phyloP scores from a whole-genome alignment of 2,329 filamentous ascomycete genomes.

The Colletotrichum acutatum region DNA sequence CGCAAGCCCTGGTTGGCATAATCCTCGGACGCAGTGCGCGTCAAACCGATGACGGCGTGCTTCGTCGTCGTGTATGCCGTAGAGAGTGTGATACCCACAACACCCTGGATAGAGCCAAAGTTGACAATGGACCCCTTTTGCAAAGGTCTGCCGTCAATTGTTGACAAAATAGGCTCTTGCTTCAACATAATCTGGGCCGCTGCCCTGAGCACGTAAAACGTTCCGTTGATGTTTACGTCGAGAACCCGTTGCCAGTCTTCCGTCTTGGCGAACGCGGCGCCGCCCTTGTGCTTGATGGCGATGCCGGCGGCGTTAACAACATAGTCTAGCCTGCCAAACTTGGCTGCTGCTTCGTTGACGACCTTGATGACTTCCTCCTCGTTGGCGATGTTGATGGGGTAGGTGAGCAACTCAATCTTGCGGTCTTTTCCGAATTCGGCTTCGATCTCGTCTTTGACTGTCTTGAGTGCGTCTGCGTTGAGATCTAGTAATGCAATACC shows the following conservation, averaged over 20 bases:
- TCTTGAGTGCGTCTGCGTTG: background rate
- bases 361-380: background rate
- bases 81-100: constrained; percentile 25
- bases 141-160: constrained; percentile 41
- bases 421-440: background rate
- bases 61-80: constrained; percentile 30
- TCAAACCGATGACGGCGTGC: constrained; percentile 21
- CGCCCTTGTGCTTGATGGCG: constrained; percentile 49
- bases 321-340: constrained; percentile 47
- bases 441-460: background rate
- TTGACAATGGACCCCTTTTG: constrained; percentile 33
- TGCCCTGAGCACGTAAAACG: background rate
- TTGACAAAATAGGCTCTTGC: constrained; percentile 51
- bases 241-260: constrained; percentile 53
- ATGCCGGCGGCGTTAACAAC: constrained; percentile 54
- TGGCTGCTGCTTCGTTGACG: background rate
- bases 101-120: constrained; percentile 27
- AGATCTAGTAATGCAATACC: background rate
- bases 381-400: background rate
- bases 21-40: constrained; percentile 48
- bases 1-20: constrained; percentile 53
- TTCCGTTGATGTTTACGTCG: constrained; percentile 37
- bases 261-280: constrained; percentile 47
- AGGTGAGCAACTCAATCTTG: background rate
- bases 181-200: constrained; percentile 44